A percentile compares a stretch with the other conserved stretches of the same genome.
These are phyloP conservation scores for Chenopodium suecicum DNA, from an alignment of 148 eudicot species.

Conservation along the genomic window DNA sequence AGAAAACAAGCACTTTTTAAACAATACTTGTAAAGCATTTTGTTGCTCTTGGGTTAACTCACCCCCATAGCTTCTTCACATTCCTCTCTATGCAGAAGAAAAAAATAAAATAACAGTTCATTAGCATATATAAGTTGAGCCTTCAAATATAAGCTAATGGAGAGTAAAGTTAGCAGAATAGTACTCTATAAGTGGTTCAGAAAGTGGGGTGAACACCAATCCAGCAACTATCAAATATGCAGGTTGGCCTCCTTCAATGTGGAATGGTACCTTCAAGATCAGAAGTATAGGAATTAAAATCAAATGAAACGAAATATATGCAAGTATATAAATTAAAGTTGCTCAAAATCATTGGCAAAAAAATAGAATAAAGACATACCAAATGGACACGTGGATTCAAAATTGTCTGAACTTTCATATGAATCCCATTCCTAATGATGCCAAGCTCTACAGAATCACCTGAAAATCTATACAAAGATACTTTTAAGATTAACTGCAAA, in stretches of 20 bases:
- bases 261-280: conserved; percentile 74
- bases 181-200: conserved; percentile 94
- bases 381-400: conserved; percentile 80
- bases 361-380: conserved; percentile 44
- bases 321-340: neutral
- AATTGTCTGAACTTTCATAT: conserved; percentile 67
- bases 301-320: neutral
- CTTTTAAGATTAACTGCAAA: conserved; percentile 11
- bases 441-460: conserved; percentile 90
- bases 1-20: neutral
- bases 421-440: conserved; percentile 71
- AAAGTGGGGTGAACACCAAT: conserved; percentile 92
- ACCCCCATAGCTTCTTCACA: conserved; percentile 95
- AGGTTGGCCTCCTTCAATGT: conserved; percentile 90
- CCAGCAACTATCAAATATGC: conserved; percentile 93
- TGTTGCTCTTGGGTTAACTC: conserved; percentile 27
- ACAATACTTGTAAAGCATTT: neutral
- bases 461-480: conserved; percentile 64
- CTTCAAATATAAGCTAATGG: neutral
- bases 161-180: conserved; percentile 17
- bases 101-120: neutral
- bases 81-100: conserved; percentile 60
- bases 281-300: conserved; percentile 6
- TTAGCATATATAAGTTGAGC: conserved; percentile 13
- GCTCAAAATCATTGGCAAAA: neutral